These are phyloP conservation scores for Phytopythium boreale DNA, from an alignment of 352 stramenopile species.

Conservation along the genomic window DNA sequence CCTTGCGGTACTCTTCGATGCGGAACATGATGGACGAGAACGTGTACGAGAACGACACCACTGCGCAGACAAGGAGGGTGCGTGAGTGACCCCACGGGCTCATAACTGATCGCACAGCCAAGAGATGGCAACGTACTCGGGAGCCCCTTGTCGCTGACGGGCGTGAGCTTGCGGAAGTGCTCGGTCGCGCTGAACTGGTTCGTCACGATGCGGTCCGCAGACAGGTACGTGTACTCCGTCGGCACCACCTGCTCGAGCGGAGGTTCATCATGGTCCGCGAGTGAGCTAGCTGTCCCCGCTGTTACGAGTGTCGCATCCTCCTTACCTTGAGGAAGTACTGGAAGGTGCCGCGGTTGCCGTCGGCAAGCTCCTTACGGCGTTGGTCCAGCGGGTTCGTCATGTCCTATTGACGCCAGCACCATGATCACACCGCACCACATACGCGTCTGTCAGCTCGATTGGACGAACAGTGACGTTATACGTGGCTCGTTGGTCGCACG, in stretches of 20 bases:
- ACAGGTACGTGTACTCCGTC: slow-evolving; percentile 92
- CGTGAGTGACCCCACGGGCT: slow-evolving; percentile 8
- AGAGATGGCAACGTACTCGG: slow-evolving; percentile 47
- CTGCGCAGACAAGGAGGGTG: slow-evolving; percentile 23
- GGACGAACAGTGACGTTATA: background rate
- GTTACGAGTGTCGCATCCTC: background rate
- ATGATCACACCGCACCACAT: background rate
- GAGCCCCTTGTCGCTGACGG: slow-evolving; percentile 82
- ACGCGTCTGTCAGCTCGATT: background rate
- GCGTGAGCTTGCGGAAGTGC: slow-evolving; percentile 88
- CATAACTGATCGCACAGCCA: too few species aligned
- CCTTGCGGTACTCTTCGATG: slow-evolving; percentile 93
- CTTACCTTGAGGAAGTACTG: slow-evolving; percentile 85
- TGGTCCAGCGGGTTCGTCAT: slow-evolving; percentile 85
- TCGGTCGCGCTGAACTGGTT: slow-evolving; percentile 99
- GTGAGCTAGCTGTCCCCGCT: background rate
- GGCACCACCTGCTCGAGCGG: slow-evolving; percentile 88
- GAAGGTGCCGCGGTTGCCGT: slow-evolving; percentile 59
- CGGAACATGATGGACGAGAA: slow-evolving; percentile 95
- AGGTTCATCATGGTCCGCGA: background rate
- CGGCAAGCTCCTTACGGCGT: slow-evolving; percentile 50
- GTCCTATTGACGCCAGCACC: slow-evolving; percentile 28
- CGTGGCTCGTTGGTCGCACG: background rate
- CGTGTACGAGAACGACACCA: slow-evolving; percentile 97
- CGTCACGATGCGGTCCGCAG: slow-evolving; percentile 83